Evolutionary conservation across 257 asterid genomes (phyloP).

Genomic region (Nicotiana otophora): DNA sequence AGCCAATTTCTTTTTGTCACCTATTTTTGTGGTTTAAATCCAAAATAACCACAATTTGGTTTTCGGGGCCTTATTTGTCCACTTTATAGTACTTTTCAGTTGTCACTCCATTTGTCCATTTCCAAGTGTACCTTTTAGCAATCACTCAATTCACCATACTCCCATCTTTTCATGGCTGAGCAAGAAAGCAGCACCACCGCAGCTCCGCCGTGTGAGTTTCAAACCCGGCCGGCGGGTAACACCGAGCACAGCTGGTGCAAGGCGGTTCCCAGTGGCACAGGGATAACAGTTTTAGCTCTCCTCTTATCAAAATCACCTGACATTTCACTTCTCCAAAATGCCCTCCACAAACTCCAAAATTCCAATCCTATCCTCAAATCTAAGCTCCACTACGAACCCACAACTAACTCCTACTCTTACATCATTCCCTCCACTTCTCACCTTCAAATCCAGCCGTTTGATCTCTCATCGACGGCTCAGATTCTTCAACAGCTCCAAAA

Average conservation of each 20-base stretch:
- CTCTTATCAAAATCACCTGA: slow-evolving; percentile 50
- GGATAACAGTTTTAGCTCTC: slow-evolving; percentile 65
- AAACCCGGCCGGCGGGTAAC: slow-evolving; percentile 52
- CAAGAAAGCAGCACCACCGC: not conserved
- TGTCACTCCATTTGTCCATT: not conserved
- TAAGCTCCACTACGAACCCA: slow-evolving; percentile 41
- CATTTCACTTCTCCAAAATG: slow-evolving; percentile 37
- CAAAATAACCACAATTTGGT: too few relatives aligned
- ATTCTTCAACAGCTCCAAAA: slow-evolving; percentile 33
- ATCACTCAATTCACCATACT: not conserved
- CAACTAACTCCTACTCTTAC: slow-evolving; percentile 48
- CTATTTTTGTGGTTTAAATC: too few relatives aligned
- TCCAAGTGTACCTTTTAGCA: not conserved
- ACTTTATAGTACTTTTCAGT: not conserved
- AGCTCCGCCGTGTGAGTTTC: slow-evolving; percentile 10
- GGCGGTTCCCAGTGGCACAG: slow-evolving; percentile 90
- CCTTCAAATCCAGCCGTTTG: slow-evolving; percentile 52
- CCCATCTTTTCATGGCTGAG: slow-evolving; percentile 14
- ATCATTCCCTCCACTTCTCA: slow-evolving; percentile 37
- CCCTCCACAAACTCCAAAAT: slow-evolving; percentile 56
- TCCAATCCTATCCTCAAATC: slow-evolving; percentile 83
- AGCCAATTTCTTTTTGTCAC: too few relatives aligned
- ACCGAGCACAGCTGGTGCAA: slow-evolving; percentile 95
- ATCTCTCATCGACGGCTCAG: slow-evolving; percentile 50
- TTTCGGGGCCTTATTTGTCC: not conserved